A percentile compares a stretch with the other conserved stretches of the same genome.
These are phyloP conservation scores for Carex arenaria DNA, from an alignment of 202 grass and related monocot genomes.

Conservation along the genomic window DNA sequence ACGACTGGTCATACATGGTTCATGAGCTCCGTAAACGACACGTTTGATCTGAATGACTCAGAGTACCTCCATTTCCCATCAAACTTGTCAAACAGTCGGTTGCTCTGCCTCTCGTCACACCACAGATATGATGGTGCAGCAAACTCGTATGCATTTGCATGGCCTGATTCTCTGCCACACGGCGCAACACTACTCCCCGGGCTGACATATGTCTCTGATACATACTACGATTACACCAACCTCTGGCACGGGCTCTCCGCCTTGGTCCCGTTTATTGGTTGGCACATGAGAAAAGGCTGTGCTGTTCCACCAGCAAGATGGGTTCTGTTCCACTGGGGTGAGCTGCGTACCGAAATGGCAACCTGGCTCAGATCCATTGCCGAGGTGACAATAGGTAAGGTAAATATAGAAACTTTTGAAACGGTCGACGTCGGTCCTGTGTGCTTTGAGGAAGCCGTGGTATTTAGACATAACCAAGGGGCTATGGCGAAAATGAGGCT, in stretches of 20 bases:
- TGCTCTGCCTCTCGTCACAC: conserved; percentile 41
- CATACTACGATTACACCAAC: conserved; percentile 53
- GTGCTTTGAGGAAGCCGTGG: conserved; percentile 61
- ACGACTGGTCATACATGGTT: conserved; percentile 34
- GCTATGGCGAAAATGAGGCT: conserved; percentile 28
- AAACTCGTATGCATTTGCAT: conserved; percentile 57
- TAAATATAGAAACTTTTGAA: conserved; percentile 38
- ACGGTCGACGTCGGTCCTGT: background rate
- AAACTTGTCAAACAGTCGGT: conserved; percentile 20
- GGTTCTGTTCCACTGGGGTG: conserved; percentile 59
- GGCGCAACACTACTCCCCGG: conserved; percentile 26
- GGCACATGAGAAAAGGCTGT: conserved; percentile 44
- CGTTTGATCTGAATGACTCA: conserved; percentile 11
- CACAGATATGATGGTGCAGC: conserved; percentile 34
- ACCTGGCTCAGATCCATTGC: conserved; percentile 32
- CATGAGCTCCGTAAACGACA: conserved; percentile 40
- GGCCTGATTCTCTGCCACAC: conserved; percentile 41
- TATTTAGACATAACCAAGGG: conserved; percentile 38
- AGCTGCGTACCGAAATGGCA: conserved; percentile 34
- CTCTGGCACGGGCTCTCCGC: conserved; percentile 50
- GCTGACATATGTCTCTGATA: conserved; percentile 55
- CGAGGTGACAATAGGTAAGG: conserved; percentile 32
- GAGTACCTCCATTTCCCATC: conserved; percentile 36
- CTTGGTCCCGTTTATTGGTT: conserved; percentile 42
- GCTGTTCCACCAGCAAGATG: conserved; percentile 32